A percentile compares a stretch with the other conserved stretches of the same genome.
Evolutionary conservation across 768 basidiomycete species (phyloP).

Genomic region (Amanita fuliginea): DNA sequence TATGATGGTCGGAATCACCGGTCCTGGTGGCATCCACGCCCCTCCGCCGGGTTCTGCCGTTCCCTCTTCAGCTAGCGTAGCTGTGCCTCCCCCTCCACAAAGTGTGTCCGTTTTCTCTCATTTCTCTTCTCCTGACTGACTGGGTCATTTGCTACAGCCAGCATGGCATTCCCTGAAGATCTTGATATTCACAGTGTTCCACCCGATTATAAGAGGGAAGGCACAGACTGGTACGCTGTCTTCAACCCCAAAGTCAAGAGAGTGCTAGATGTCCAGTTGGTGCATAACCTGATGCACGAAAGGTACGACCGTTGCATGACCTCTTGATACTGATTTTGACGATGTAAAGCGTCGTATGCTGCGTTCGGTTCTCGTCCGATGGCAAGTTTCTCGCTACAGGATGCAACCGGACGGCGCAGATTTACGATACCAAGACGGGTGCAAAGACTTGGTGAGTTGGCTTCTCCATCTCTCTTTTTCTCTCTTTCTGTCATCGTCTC

Average conservation of each 20-base stretch:
- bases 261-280: slow-evolving; percentile 64
- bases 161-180: slow-evolving; percentile 35
- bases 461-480: no score
- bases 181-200: slow-evolving; percentile 26
- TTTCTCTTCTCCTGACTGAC: background rate
- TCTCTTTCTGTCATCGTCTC: background rate
- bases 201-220: slow-evolving; percentile 58
- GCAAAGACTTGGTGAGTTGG: slow-evolving; percentile 63
- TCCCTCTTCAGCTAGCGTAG: slow-evolving; percentile 3
- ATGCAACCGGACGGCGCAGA: slow-evolving; percentile 92
- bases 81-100: slow-evolving; percentile 9
- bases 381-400: slow-evolving; percentile 91
- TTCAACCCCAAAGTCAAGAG: slow-evolving; percentile 78
- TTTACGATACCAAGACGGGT: slow-evolving; percentile 88
- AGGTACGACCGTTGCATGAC: slow-evolving; percentile 37
- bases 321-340: background rate
- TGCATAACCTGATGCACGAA: slow-evolving; percentile 86
- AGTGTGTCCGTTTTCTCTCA: background rate
- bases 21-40: slow-evolving; percentile 6
- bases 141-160: slow-evolving; percentile 8
- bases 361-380: slow-evolving; percentile 89
- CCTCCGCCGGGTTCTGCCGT: background rate
- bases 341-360: slow-evolving; percentile 54
- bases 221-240: slow-evolving; percentile 80
- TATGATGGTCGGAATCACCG: slow-evolving; percentile 6